Evolutionary conservation across 2,329 filamentous ascomycete species (phyloP).

Genomic region (Aspergillus aculeatus): DNA sequence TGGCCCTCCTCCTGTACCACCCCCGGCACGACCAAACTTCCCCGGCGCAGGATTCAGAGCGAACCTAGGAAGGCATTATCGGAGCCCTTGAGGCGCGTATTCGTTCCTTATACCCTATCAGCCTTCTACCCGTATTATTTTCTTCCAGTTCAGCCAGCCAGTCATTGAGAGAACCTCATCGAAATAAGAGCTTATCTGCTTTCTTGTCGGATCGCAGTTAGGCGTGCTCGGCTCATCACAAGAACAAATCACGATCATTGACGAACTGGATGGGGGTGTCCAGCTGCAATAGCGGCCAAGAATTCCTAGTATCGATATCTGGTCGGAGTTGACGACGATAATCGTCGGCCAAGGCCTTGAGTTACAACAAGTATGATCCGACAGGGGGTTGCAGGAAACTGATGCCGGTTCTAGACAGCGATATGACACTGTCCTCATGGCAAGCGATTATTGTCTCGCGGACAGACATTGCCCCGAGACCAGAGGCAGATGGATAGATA

Average conservation of each 20-base stretch:
- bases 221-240: constrained; percentile 1
- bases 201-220: not conserved
- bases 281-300: constrained; percentile 2
- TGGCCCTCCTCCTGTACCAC: not conserved
- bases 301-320: not conserved
- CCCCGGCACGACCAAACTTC: not conserved
- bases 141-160: not conserved
- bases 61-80: not conserved
- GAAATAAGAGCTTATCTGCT: not conserved
- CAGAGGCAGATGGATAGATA: not conserved
- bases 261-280: not conserved
- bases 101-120: not conserved
- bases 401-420: not conserved
- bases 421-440: not conserved
- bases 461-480: constrained; percentile 2
- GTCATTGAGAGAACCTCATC: not conserved
- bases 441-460: not conserved
- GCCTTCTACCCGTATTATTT: not conserved
- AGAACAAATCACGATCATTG: constrained; percentile 3
- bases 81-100: not conserved
- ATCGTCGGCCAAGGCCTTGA: constrained; percentile 4
- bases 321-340: not conserved
- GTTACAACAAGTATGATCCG: not conserved
- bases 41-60: not conserved
- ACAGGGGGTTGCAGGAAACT: not conserved